These are phyloP conservation scores for Metschnikowia orientalis DNA, from an alignment of 805 yeast genomes.

Conservation along the genomic window DNA sequence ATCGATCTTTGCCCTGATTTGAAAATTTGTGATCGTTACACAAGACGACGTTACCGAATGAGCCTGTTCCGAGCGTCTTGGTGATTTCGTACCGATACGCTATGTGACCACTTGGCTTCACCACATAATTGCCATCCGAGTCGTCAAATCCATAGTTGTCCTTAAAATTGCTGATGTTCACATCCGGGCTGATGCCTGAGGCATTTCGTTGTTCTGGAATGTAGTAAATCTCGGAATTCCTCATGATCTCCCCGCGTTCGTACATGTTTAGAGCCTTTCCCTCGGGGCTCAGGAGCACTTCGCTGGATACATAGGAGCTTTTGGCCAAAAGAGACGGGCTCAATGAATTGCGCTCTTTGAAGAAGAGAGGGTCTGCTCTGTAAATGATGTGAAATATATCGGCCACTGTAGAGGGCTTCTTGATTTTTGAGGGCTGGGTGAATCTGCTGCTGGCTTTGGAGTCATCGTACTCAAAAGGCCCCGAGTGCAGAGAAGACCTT, in stretches of 20 bases:
- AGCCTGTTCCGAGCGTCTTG: conserved; percentile 64
- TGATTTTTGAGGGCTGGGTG: background rate
- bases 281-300: conserved; percentile 3
- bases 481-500: too few species aligned
- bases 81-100: conserved; percentile 68
- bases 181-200: conserved; percentile 13
- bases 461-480: too few species aligned
- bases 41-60: conserved; percentile 74
- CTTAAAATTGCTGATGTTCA: conserved; percentile 36
- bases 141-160: conserved; percentile 74
- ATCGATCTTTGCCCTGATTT: conserved; percentile 21
- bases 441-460: too few species aligned
- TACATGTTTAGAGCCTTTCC: conserved; percentile 40
- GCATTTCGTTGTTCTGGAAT: conserved; percentile 32
- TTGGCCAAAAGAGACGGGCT: conserved; percentile 7
- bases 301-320: conserved; percentile 6
- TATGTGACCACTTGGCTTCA: conserved; percentile 61
- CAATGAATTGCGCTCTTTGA: conserved; percentile 14
- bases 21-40: conserved; percentile 60
- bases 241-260: conserved; percentile 57
- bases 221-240: conserved; percentile 47
- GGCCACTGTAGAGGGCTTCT: conserved; percentile 13
- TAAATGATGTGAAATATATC: conserved; percentile 23
- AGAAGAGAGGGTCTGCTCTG: conserved; percentile 26
- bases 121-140: conserved; percentile 54